These are phyloP conservation scores for Irpex sp. DNA, from an alignment of 1,284 basidiomycete genomes.

Conservation along the genomic window DNA sequence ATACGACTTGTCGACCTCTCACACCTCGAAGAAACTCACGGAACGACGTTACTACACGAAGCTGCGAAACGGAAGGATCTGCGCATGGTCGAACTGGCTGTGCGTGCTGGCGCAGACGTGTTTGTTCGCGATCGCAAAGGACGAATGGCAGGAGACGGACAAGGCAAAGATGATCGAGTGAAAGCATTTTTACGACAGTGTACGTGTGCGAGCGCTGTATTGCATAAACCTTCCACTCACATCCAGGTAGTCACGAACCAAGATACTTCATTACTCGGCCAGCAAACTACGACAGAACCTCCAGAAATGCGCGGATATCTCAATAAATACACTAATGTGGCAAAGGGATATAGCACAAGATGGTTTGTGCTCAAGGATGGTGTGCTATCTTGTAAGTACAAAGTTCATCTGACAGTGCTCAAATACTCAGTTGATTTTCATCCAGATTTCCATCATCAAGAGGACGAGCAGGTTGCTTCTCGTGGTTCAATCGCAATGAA, in stretches of 20 bases:
- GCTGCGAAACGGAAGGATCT: conserved; percentile 84
- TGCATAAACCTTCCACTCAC: neutral
- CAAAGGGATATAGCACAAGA: conserved; percentile 85
- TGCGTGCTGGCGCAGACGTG: conserved; percentile 87
- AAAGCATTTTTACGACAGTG: conserved; percentile 84
- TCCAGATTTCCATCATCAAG: conserved; percentile 87
- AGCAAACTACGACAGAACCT: conserved; percentile 42
- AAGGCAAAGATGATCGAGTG: conserved; percentile 77
- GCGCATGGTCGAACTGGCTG: conserved; percentile 77
- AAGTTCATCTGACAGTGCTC: conserved; percentile 5
- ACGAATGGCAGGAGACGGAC: conserved; percentile 70
- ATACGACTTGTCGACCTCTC: conserved; percentile 60
- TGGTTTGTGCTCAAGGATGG: conserved; percentile 96
- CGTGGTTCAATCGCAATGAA: conserved; percentile 90
- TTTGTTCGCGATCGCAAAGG: conserved; percentile 84
- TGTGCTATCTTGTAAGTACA: conserved; percentile 69
- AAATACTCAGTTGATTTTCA: neutral
- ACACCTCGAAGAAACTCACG: conserved; percentile 75
- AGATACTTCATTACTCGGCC: conserved; percentile 63
- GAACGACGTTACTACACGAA: conserved; percentile 83
- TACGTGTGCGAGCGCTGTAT: conserved; percentile 32
- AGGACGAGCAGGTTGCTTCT: conserved; percentile 86
- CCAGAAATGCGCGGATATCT: conserved; percentile 77
- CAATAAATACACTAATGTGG: conserved; percentile 90
- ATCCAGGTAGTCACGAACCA: conserved; percentile 66